These are phyloP conservation scores for Ogataea henricii DNA, from an alignment of 805 yeast genomes.

Conservation along the genomic window DNA sequence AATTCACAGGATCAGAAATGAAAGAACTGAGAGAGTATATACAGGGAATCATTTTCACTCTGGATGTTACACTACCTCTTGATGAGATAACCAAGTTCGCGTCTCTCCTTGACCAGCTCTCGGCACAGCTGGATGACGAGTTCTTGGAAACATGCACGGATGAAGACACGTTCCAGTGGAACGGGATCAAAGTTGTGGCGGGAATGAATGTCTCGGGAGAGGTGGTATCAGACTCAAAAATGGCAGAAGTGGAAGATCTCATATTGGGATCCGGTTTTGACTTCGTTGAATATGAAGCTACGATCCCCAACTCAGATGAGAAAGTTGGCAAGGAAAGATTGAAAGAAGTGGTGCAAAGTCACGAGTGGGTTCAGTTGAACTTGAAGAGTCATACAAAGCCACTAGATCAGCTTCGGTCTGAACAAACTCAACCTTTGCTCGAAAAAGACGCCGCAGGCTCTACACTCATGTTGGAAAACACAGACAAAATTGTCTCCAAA, in stretches of 20 bases:
- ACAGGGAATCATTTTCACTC: slow-evolving; percentile 47
- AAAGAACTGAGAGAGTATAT: slow-evolving; percentile 46
- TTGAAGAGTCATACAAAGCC: background rate
- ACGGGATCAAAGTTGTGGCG: slow-evolving; percentile 40
- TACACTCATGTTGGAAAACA: slow-evolving; percentile 19
- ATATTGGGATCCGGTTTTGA: slow-evolving; percentile 44
- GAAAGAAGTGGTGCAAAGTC: slow-evolving; percentile 42
- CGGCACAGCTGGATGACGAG: slow-evolving; percentile 25
- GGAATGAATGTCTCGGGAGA: slow-evolving; percentile 24
- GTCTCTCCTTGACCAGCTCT: slow-evolving; percentile 23
- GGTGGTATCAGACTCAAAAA: slow-evolving; percentile 6
- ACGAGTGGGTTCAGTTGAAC: slow-evolving; percentile 43
- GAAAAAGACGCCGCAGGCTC: background rate
- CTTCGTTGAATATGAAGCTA: slow-evolving; percentile 37
- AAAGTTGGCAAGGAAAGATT: slow-evolving; percentile 35
- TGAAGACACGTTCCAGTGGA: slow-evolving; percentile 30
- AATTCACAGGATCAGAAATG: slow-evolving; percentile 40
- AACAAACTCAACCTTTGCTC: slow-evolving; percentile 1
- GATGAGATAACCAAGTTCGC: slow-evolving; percentile 16
- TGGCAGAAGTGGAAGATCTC: slow-evolving; percentile 41
- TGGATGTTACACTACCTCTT: slow-evolving; percentile 27
- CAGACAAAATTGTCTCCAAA: slow-evolving; percentile 37
- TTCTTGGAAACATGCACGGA: slow-evolving; percentile 20
- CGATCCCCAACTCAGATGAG: slow-evolving; percentile 25
- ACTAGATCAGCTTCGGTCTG: background rate